Base-by-base conservation (phyloP, 345 rosid genomes). In the Arabis hirsuta region DNA sequence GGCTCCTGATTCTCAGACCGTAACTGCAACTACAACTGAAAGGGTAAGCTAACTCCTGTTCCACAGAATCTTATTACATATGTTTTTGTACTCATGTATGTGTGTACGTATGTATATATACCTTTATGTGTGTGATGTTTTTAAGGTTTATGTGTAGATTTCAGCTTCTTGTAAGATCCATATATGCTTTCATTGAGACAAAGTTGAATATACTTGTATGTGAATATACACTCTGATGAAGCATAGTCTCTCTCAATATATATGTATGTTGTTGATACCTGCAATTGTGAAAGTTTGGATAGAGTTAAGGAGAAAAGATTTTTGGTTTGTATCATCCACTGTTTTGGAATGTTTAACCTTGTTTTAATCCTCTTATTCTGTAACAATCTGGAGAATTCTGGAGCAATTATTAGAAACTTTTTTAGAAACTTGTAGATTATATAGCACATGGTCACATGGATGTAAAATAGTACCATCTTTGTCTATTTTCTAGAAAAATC, bases 1-100 rank as follows among this genome's bases (percentile, higher is more conserved):
- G 79, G 73, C 79, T 68, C 68, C 79, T 45, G 74, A 75, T 75
- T 75, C 79, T 75, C 64, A 53, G 52, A 45, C 73, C 45, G 29
- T 56, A 34, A 34, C 74, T 75, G 52, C 27, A 14, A 44, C 43
- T 75, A 44, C 38, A 26, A 41, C 69, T 75, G 69, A 75, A 68
- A 69, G 61, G 69, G 79, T 75, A 53, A 61, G 34, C 32, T 45
- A 44, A 7, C 11, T 68, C 9, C 11, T 14, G 58, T 67, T 45
- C 11, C 58, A 36, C 4, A 75, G 64, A 75, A 24, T 53, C 46
- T 57, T 63, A 19, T 41, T 19, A 64, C 27, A 9, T 38, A 64
- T 55, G 58, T 20, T 62, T 16, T 16, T 43, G 1, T 52, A 22
- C 47, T 45, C 52, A 52, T 19, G 4, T 14, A 9, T 32, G 20